These are phyloP conservation scores for Xylariaceae sp. DNA, from an alignment of 2,329 filamentous ascomycete species.

Conservation along the genomic window DNA sequence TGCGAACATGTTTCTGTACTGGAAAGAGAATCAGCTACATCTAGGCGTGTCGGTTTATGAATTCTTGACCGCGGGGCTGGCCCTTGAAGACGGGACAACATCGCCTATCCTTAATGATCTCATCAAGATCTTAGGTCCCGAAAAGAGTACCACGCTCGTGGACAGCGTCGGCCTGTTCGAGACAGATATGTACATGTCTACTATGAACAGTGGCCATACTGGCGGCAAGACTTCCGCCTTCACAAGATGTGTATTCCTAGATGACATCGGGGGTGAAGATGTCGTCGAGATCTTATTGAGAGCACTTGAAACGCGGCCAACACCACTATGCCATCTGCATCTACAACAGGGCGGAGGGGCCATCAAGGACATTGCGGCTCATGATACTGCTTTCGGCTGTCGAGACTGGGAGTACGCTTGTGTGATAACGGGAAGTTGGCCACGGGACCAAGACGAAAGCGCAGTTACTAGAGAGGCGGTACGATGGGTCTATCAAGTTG, in stretches of 20 bases:
- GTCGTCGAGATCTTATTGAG: slow-evolving; percentile 37
- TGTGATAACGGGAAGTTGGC: slow-evolving; percentile 60
- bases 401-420: slow-evolving; percentile 63
- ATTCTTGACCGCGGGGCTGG: slow-evolving; percentile 23
- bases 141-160: slow-evolving; percentile 33
- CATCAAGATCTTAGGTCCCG: slow-evolving; percentile 31
- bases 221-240: slow-evolving; percentile 59
- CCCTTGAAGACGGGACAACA: not conserved
- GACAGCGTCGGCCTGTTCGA: slow-evolving; percentile 53
- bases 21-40: slow-evolving; percentile 39
- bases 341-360: slow-evolving; percentile 57
- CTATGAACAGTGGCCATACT: slow-evolving; percentile 56
- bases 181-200: slow-evolving; percentile 56
- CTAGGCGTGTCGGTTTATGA: slow-evolving; percentile 52
- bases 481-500: slow-evolving; percentile 55
- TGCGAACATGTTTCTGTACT: slow-evolving; percentile 55
- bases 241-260: slow-evolving; percentile 61
- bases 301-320: slow-evolving; percentile 47
- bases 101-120: slow-evolving; percentile 9
- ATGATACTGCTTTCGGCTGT: slow-evolving; percentile 57
- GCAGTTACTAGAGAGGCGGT: slow-evolving; percentile 35
- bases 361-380: slow-evolving; percentile 38
- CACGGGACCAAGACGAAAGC: slow-evolving; percentile 47
- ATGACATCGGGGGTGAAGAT: slow-evolving; percentile 36
- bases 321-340: slow-evolving; percentile 57